Percentiles rank a stretch among this genome's conserved stretches.
Evolutionary conservation across 495 filamentous ascomycete genomes (phyloP).

Genomic region (Rhypophila decipiens): DNA sequence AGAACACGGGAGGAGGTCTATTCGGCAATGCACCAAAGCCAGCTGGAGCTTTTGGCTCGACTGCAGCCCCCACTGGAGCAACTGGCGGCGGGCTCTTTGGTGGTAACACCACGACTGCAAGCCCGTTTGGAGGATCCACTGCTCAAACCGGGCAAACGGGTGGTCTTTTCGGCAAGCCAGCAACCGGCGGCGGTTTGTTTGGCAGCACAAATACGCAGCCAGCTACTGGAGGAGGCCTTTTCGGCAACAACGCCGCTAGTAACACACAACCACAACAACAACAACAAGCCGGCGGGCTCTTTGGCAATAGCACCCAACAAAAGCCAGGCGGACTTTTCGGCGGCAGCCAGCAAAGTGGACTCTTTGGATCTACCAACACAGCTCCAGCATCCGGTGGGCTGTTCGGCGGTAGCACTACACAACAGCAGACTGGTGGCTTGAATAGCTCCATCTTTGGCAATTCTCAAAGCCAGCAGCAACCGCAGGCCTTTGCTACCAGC

Average conservation of each 20-base stretch:
- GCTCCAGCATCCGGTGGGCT: slow-evolving; percentile 32
- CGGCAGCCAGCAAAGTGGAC: slow-evolving; percentile 38
- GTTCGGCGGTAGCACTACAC: slow-evolving; percentile 42
- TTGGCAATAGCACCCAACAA: slow-evolving; percentile 34
- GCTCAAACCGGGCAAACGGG: slow-evolving; percentile 34
- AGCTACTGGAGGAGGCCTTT: slow-evolving; percentile 39
- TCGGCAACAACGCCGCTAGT: slow-evolving; percentile 43
- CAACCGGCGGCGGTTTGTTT: slow-evolving; percentile 42
- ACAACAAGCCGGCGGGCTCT: slow-evolving; percentile 47
- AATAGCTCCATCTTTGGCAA: slow-evolving; percentile 34
- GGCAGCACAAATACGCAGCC: slow-evolving; percentile 29
- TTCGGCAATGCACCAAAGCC: slow-evolving; percentile 15
- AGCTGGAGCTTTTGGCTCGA: slow-evolving; percentile 18
- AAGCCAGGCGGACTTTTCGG: slow-evolving; percentile 42
- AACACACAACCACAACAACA: slow-evolving; percentile 44
- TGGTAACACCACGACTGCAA: slow-evolving; percentile 16
- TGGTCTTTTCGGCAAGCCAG: slow-evolving; percentile 58
- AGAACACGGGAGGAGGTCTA: slow-evolving; percentile 30
- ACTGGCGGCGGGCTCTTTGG: slow-evolving; percentile 59
- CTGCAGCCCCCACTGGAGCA: slow-evolving; percentile 25
- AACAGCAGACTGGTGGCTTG: slow-evolving; percentile 32
- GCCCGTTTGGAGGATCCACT: slow-evolving; percentile 12
- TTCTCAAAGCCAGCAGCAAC: slow-evolving; percentile 40
- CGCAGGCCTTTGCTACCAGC: slow-evolving; percentile 66
- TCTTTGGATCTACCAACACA: slow-evolving; percentile 57